These are phyloP conservation scores for Trametes gibbosa DNA, from an alignment of 768 basidiomycete genomes.

Conservation along the genomic window DNA sequence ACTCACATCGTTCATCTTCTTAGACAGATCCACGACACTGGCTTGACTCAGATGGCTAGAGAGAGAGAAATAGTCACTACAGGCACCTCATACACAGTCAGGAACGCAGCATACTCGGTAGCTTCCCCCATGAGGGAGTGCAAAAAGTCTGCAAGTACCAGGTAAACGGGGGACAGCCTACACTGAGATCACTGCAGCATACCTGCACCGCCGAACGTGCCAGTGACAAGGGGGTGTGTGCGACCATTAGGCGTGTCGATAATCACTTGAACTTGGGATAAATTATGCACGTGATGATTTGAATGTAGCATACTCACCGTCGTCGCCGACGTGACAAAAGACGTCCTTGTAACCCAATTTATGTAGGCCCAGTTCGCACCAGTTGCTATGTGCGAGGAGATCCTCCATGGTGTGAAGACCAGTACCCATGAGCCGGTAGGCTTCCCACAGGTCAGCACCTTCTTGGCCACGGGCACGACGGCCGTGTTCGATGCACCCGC, in stretches of 20 bases:
- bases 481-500: conserved; percentile 65
- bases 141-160: conserved; percentile 57
- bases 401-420: conserved; percentile 72
- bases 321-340: conserved; percentile 78
- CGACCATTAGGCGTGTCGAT: conserved; percentile 54
- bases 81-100: neutral
- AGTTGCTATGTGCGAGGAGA: conserved; percentile 75
- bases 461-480: conserved; percentile 55
- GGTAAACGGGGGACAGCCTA: neutral
- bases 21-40: conserved; percentile 55
- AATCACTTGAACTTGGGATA: conserved; percentile 18
- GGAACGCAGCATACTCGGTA: conserved; percentile 46
- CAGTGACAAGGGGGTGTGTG: conserved; percentile 64
- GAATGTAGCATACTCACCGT: conserved; percentile 31
- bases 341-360: conserved; percentile 69
- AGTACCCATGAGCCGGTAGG: conserved; percentile 69
- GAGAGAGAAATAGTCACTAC: neutral
- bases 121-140: conserved; percentile 65
- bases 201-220: conserved; percentile 52
- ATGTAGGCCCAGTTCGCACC: conserved; percentile 71
- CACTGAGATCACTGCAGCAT: neutral
- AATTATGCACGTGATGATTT: neutral
- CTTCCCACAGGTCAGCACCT: conserved; percentile 56
- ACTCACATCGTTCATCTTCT: conserved; percentile 45
- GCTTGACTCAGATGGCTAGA: conserved; percentile 56